Evolutionary conservation across 768 basidiomycete species (phyloP).

Genomic region (Rhodotorula toruloides): DNA sequence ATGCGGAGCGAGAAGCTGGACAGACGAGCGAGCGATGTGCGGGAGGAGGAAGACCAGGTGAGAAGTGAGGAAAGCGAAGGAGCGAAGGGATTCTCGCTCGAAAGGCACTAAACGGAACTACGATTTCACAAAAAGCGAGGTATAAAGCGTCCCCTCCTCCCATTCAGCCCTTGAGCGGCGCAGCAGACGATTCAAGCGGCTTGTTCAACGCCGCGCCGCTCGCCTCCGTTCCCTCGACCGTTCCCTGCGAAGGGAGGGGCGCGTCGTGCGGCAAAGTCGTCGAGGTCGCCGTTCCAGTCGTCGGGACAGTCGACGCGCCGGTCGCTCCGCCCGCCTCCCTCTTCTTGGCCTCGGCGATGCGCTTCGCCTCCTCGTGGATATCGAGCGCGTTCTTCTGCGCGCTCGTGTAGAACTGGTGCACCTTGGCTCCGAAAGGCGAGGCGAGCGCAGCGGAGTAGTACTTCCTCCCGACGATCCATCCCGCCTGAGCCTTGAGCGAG

Average conservation of each 20-base stretch:
- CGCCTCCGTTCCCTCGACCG: not conserved
- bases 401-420: conserved; percentile 30
- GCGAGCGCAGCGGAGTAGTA: conserved; percentile 14
- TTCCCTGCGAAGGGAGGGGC: conserved; percentile 9
- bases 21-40: too few species aligned
- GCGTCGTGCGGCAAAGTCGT: not conserved
- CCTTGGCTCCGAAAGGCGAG: conserved; percentile 27
- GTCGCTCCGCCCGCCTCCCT: not conserved
- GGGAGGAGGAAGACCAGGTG: too few species aligned
- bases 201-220: not conserved
- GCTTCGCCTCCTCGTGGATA: conserved; percentile 31
- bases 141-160: too few species aligned
- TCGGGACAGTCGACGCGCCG: not conserved
- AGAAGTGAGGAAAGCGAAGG: too few species aligned
- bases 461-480: conserved; percentile 45
- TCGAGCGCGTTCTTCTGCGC: conserved; percentile 19
- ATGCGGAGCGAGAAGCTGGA: too few species aligned
- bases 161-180: conserved; percentile 4
- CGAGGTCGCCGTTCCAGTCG: conserved; percentile 2
- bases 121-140: too few species aligned
- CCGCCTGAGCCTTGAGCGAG: conserved; percentile 64
- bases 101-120: too few species aligned
- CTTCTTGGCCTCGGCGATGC: conserved; percentile 35
- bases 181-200: conserved; percentile 24
- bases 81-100: too few species aligned